Percentiles rank a stretch among this genome's conserved stretches.
Evolutionary conservation across 2,329 filamentous ascomycete genomes (phyloP).

Genomic region (Cordyceps tenuipes): DNA sequence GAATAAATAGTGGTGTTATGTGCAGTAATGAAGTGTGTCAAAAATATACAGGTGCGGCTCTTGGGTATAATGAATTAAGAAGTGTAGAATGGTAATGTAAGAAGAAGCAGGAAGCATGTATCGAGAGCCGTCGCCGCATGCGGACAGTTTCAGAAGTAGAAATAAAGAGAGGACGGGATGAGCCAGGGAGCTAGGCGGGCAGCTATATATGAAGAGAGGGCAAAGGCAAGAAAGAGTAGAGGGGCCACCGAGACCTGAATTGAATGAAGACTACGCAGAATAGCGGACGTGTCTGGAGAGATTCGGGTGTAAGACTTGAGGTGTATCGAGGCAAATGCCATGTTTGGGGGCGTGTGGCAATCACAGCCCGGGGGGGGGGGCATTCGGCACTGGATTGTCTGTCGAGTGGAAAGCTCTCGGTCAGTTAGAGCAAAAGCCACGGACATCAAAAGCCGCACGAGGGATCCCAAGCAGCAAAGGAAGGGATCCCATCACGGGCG

Average conservation of each 20-base stretch:
- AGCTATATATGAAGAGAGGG: slow-evolving; percentile 8
- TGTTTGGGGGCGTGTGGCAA: background rate
- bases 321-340: background rate
- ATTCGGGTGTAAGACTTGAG: background rate
- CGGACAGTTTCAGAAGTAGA: background rate
- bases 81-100: background rate
- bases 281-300: background rate
- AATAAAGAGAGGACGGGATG: background rate
- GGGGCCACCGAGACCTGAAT: background rate
- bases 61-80: slow-evolving; percentile 5
- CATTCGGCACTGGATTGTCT: background rate
- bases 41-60: slow-evolving; percentile 7
- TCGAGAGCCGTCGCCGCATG: background rate
- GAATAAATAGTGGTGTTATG: background rate
- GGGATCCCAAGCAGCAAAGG: background rate
- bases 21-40: background rate
- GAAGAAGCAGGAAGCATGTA: background rate
- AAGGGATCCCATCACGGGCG: background rate
- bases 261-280: background rate
- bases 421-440: background rate
- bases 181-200: background rate
- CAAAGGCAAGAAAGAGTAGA: background rate
- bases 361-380: background rate
- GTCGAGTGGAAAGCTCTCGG: background rate
- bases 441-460: background rate